Base-by-base conservation (phyloP, 139 green algal species). In the Zygnema cylindricum region DNA sequence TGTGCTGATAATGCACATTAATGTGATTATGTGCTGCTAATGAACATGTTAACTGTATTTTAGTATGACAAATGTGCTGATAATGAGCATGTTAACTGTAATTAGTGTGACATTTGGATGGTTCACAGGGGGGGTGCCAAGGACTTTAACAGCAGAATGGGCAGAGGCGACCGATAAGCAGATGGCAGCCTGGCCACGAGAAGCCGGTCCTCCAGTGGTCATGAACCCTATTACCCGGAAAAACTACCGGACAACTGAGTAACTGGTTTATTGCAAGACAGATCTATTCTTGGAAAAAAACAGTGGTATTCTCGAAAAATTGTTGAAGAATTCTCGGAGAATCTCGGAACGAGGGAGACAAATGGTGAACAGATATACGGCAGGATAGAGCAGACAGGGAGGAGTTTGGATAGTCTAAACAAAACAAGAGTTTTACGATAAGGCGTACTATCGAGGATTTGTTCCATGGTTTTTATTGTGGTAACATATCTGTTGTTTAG, bases 201-300 rank as follows among this genome's bases (percentile, higher is more conserved):
- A 89, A 49, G 85, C 77, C 0, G 85, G 78, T 30, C 25, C 78
- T 75, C 42, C 42, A 1, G 55, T 89, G 22, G 78, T 84, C n/a
- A 25, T 89, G 77, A 89, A 89, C 16, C 85, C 85, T 63, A 89
- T 89, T 77, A 54, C 39, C n/a, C 81, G 85, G 85, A 25, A 63
- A 39, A 89, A 89, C 33, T 89, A 89, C 81, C 1, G 36, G 11
- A 85, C 76, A 41, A 16, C 49, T 63, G 49, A 63, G 49, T 63
- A 16, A 63, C 7, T 63, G 16, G 49, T 25, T 63, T 63, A n/a
- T n/a, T n/a, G n/a, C 49, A 63, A 63, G 7, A 63, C 49, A 63
- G 16, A 16, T 16, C 7, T 63, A 63, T 16, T n/a, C n/a, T n/a
- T n/a, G n/a, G n/a, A n/a, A n/a, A n/a, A n/a, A n/a, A n/a, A 16